Conservation (phyloP, 148 eudicot genomes). For the Camellia sinensis region DNA sequence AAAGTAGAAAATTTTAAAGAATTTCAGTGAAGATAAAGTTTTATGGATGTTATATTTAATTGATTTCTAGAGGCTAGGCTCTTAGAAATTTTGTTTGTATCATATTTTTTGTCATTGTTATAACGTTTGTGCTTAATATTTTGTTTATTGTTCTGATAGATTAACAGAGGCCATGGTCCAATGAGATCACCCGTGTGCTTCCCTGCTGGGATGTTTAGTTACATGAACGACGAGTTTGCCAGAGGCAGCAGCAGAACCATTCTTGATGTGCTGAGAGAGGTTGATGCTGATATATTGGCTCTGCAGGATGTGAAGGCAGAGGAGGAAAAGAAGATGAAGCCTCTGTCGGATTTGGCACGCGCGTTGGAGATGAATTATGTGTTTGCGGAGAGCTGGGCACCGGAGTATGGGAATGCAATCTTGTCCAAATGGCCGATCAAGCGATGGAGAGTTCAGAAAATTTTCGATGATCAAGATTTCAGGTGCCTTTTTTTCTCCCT, state of each 20-base stretch:
- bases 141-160: too few species aligned
- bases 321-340: constrained; percentile 64
- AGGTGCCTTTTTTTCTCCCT: constrained; percentile 33
- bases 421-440: constrained; percentile 78
- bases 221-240: constrained; percentile 30
- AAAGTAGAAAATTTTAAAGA: background rate
- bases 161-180: constrained; percentile 22
- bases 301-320: constrained; percentile 78
- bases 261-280: constrained; percentile 59
- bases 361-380: constrained; percentile 65
- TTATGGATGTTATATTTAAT: too few species aligned
- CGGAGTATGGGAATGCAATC: constrained; percentile 75
- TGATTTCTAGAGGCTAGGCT: too few species aligned
- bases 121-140: too few species aligned
- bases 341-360: constrained; percentile 57
- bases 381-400: constrained; percentile 91
- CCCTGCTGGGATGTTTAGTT: constrained; percentile 30
- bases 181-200: constrained; percentile 74
- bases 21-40: too few species aligned
- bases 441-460: constrained; percentile 57
- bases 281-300: constrained; percentile 68
- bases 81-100: too few species aligned
- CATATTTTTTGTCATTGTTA: too few species aligned
- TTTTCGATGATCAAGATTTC: constrained; percentile 64
- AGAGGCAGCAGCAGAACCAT: constrained; percentile 43